phyloP scores from a whole-genome alignment of 495 filamentous ascomycete genomes.

The Aspergillus bridgeri region DNA sequence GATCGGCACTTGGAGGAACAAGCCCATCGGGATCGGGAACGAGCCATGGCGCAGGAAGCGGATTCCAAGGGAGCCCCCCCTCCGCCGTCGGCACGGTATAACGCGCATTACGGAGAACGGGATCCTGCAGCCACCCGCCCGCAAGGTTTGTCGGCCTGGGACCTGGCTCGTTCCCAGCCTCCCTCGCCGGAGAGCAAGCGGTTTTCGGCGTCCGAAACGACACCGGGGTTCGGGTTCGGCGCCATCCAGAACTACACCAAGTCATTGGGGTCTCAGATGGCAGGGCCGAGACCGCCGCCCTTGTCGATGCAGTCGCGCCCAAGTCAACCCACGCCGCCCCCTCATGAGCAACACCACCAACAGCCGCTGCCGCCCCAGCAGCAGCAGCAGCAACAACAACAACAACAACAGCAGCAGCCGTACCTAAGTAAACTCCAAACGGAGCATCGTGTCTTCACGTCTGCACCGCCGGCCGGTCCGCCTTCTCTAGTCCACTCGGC shows the following conservation, averaged over 20 bases:
- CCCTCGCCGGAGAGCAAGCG: conserved; percentile 42
- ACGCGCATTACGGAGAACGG: conserved; percentile 34
- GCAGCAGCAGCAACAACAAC: conserved; percentile 29
- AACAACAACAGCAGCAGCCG: conserved; percentile 28
- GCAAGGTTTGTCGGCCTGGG: conserved; percentile 33
- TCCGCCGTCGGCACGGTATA: conserved; percentile 24
- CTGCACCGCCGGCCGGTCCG: conserved; percentile 24
- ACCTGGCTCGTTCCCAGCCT: conserved; percentile 38
- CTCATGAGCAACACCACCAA: conserved; percentile 21
- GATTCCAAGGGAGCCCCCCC: conserved; percentile 29
- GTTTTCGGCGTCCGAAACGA: conserved; percentile 31
- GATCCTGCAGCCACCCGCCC: conserved; percentile 29
- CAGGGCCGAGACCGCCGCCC: conserved; percentile 29
- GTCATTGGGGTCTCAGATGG: conserved; percentile 42
- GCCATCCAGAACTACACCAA: conserved; percentile 49
- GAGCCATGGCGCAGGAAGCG: conserved; percentile 25
- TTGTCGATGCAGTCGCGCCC: conserved; percentile 36
- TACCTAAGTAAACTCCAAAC: conserved; percentile 33
- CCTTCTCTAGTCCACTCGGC: conserved; percentile 26
- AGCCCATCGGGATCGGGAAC: conserved; percentile 36
- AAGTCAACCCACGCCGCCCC: conserved; percentile 32
- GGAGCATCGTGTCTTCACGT: conserved; percentile 29
- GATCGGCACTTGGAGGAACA: conserved; percentile 48
- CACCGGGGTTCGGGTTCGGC: conserved; percentile 40
- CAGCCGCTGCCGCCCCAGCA: conserved; percentile 30